A percentile compares a stretch with the other conserved stretches of the same genome.
These are phyloP conservation scores for Aspergillus arachidicola DNA, from an alignment of 2,329 filamentous ascomycete species.

Conservation along the genomic window DNA sequence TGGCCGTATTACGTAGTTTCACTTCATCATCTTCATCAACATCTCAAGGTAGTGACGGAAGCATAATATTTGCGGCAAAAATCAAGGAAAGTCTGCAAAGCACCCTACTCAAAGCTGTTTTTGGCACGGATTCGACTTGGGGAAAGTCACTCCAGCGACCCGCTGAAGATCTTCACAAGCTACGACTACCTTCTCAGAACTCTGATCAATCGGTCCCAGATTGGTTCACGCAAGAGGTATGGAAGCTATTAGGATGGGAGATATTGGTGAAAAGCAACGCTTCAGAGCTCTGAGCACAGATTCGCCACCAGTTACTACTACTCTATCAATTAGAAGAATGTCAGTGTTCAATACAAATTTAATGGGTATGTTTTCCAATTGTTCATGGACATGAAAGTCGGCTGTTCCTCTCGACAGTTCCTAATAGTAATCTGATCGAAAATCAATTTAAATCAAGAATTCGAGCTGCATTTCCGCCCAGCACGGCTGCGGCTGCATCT, in stretches of 20 bases:
- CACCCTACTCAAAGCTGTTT: slow-evolving; percentile 46
- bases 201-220: slow-evolving; percentile 46
- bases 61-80: slow-evolving; percentile 20
- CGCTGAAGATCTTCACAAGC: slow-evolving; percentile 15
- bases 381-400: background rate
- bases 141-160: slow-evolving; percentile 29
- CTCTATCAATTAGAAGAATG: background rate
- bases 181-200: slow-evolving; percentile 3
- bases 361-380: background rate
- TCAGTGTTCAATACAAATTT: background rate
- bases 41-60: background rate
- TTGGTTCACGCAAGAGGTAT: slow-evolving; percentile 60
- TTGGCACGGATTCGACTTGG: slow-evolving; percentile 37
- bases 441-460: slow-evolving; percentile 40
- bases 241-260: slow-evolving; percentile 62
- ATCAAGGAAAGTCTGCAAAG: slow-evolving; percentile 40
- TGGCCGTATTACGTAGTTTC: slow-evolving; percentile 28
- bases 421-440: background rate
- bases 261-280: slow-evolving; percentile 22
- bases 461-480: slow-evolving; percentile 49
- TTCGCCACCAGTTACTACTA: no score
- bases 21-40: background rate
- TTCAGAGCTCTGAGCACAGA: background rate
- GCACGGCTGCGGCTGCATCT: slow-evolving; percentile 36
- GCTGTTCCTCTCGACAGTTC: background rate